Base-by-base conservation (phyloP, 2,329 filamentous ascomycete genomes). In the Talaromyces verruculosus region DNA sequence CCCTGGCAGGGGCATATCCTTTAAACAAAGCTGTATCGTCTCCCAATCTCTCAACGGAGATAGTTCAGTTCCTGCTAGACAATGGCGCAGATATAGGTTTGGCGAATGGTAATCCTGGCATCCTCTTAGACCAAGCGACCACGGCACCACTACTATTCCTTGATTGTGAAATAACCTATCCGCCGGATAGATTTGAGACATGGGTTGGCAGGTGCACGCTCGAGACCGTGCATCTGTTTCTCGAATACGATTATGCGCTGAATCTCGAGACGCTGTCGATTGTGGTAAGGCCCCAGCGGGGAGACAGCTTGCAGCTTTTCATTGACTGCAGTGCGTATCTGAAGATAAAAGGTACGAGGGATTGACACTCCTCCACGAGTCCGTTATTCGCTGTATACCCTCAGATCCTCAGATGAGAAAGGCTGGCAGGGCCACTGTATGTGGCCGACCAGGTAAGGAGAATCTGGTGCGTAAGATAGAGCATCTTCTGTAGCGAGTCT, bases 51-150 rank as follows among this genome's bases (percentile, higher is more conserved):
- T 55, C 51, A 55, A 55, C 51, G 3, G 51, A 55, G 25, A 37
- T 37, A 55, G 30, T 19, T 7, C 51, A 17, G 39, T 62, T 62
- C 35, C 43, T 51, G 11, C 43, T 62, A n/a, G 60, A 62, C 19
- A 37, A 62, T 37, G 60, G 60, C 13, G 43, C 60, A 22, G 60
- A 62, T 35, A 62, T 49, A 22, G 35, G n/a, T 35, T n/a, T 62
- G 22, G 43, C 41, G 30, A 62, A 62, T 51, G 15, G 30, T 37
- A n/a, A 33, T 35, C 15, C 17, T 28, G 47, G 22, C 19, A 15
- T 22, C 28, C 51, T 55, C 17, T 55, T 35, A 55, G 51, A 35
- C 22, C 25, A 55, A 55, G 51, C 17, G 15, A 55, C 28, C n/a
- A 17, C 22, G 51, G 51, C 28, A 35, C n/a, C n/a, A n/a, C n/a